These are phyloP conservation scores for Eragrostis nindensis DNA, from an alignment of 176 grass and related monocot genomes.

Conservation along the genomic window DNA sequence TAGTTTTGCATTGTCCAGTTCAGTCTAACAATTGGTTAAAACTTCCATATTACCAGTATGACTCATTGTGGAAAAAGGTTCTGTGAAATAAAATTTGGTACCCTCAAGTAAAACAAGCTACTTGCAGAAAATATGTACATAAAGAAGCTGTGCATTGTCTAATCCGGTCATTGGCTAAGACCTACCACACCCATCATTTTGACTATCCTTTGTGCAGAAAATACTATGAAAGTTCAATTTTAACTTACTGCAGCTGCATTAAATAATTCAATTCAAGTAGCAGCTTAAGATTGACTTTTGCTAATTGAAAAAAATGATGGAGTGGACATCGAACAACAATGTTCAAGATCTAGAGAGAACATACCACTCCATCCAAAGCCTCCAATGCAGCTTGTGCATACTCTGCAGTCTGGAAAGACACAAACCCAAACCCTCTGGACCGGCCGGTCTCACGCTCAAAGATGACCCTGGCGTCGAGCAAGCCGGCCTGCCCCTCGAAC, in stretches of 20 bases:
- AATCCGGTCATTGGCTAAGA: slow-evolving; percentile 2
- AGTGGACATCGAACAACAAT: background rate
- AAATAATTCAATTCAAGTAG: background rate
- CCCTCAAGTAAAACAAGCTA: background rate
- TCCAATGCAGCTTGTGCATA: slow-evolving; percentile 70
- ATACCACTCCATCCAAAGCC: slow-evolving; percentile 82
- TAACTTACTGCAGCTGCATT: background rate
- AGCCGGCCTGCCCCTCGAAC: slow-evolving; percentile 58
- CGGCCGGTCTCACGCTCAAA: slow-evolving; percentile 70
- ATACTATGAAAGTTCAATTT: background rate
- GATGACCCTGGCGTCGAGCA: slow-evolving; percentile 77
- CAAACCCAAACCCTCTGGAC: slow-evolving; percentile 85
- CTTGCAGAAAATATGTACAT: background rate
- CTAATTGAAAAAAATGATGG: background rate
- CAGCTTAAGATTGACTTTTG: background rate
- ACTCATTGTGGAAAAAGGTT: background rate
- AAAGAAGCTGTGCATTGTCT: too few relatives aligned
- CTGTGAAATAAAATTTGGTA: too few relatives aligned
- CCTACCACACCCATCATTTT: background rate
- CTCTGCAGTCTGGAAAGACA: slow-evolving; percentile 70
- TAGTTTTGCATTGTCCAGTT: background rate
- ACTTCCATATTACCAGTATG: background rate
- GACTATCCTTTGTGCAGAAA: slow-evolving; percentile 6
- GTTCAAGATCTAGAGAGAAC: background rate
- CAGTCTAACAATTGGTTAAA: background rate